Evolutionary conservation across 1,139 yeast genomes (phyloP), one percentile per base, ranked within the genome.

Genomic region (Scheffersomyces segobiensis): DNA sequence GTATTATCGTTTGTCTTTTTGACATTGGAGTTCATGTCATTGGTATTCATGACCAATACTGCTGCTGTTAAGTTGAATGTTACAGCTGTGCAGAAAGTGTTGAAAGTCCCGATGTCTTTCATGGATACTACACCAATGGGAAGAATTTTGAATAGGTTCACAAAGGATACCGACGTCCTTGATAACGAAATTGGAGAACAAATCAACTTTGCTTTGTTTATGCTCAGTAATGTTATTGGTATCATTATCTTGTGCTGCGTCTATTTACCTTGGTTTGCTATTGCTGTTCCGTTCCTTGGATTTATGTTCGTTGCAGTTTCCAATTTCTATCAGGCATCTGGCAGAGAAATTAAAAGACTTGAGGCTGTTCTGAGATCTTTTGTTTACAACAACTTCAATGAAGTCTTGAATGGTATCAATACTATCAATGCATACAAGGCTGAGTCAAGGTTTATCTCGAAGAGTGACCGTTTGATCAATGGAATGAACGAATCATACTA

Each of bases 161-260:
- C 96, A 0, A 91, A 89, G 67, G 97, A 91, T 71, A 88, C 95
- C 0, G 96, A 91, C 67, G 87, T 88, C 48, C 75, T 91, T 63
- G 97, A 91, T 70, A 89, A 88, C 67, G 91, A 87, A 66, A 76
- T 87, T 56, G 82, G 87, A 49, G 88, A 86, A 61, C 86, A 83
- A 67, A 62, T 84, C 50, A 78, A 88, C 64, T 65, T 85, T 57
- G 72, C 84, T 57, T 65, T 82, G 50, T 81, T 78, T 57, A 79
- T 87, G 1, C 65, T 82, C 20, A 80, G 87, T 22, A 81, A 80
- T 57, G 81, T 88, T 55, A 61, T 83, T 53, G 92, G 93, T 61
- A 84, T 88, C 6, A 62, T 88, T 54, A 80, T 87, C 21, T 80
- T 91, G 62, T 86, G 92, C 71, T 80, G 90, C 56, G 79, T 87